A percentile compares a stretch with the other conserved stretches of the same genome.
phyloP scores from a whole-genome alignment of 2,329 filamentous ascomycete genomes.

The Scedosporium aurantiacum region DNA sequence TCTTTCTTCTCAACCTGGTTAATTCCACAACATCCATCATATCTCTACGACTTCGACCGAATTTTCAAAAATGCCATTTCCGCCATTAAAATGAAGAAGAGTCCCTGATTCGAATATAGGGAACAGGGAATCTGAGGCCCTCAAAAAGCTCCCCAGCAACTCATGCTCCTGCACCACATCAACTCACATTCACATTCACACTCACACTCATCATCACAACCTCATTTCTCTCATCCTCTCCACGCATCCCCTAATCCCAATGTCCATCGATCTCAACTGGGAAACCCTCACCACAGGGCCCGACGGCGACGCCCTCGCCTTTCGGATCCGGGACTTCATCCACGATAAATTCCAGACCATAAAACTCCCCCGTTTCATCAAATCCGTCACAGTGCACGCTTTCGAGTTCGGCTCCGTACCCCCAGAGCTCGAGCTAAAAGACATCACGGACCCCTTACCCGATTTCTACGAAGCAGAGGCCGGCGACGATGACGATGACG shows the following conservation, averaged over 20 bases:
- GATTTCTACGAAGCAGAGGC: conserved; percentile 89
- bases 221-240: too few species aligned
- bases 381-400: conserved; percentile 84
- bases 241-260: conserved; percentile 24
- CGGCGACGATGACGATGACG: conserved; percentile 37
- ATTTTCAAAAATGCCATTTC: too few species aligned
- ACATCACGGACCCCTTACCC: conserved; percentile 87
- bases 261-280: conserved; percentile 99
- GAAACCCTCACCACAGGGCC: conserved; percentile 79
- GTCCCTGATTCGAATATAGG: too few species aligned
- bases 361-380: conserved; percentile 86
- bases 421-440: conserved; percentile 84
- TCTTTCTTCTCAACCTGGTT: too few species aligned
- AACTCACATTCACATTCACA: not conserved
- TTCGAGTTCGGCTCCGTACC: conserved; percentile 83
- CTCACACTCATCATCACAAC: not conserved
- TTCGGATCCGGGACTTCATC: conserved; percentile 82
- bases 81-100: too few species aligned
- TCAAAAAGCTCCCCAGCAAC: too few species aligned
- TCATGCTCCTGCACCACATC: too few species aligned
- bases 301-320: conserved; percentile 75
- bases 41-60: too few species aligned
- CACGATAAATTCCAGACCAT: conserved; percentile 93
- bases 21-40: too few species aligned
- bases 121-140: too few species aligned